These are phyloP conservation scores for Citrullus colocynthis DNA, from an alignment of 306 rosid genomes.

Conservation along the genomic window DNA sequence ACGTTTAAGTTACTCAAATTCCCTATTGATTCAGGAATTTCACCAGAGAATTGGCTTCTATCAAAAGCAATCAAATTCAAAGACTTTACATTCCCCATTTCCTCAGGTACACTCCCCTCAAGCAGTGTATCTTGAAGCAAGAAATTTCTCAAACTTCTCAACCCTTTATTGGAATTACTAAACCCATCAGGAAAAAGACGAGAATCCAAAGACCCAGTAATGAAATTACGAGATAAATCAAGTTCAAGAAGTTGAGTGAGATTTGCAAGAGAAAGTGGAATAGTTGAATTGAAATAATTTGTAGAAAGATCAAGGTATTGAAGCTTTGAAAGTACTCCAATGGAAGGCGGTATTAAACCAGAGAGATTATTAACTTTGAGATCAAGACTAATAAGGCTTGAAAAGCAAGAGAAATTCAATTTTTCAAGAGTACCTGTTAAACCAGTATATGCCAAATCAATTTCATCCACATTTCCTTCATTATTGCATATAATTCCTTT, in stretches of 20 bases:
- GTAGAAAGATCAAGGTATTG: conserved; percentile 42
- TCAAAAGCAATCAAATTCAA: conserved; percentile 28
- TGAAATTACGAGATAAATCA: conserved; percentile 36
- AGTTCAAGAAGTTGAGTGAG: conserved; percentile 39
- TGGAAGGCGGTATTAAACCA: conserved; percentile 30
- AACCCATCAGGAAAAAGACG: conserved; percentile 30
- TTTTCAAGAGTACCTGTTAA: conserved; percentile 33
- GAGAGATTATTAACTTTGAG: conserved; percentile 31
- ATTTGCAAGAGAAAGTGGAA: conserved; percentile 46
- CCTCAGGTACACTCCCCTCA: conserved; percentile 34
- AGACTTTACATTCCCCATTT: conserved; percentile 37
- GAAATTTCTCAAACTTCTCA: conserved; percentile 22
- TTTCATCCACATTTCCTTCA: conserved; percentile 9
- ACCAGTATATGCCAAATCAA: conserved; percentile 21
- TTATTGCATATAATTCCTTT: conserved; percentile 32
- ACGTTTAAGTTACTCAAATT: conserved; percentile 25
- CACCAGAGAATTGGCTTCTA: conserved; percentile 25
- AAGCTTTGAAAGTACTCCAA: conserved; percentile 37
- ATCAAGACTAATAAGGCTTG: conserved; percentile 40
- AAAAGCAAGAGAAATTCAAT: conserved; percentile 38
- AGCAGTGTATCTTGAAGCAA: conserved; percentile 29
- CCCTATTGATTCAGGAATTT: conserved; percentile 34
- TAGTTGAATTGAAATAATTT: conserved; percentile 21
- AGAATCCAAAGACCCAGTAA: conserved; percentile 30
- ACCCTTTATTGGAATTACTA: conserved; percentile 17